Evolutionary conservation across 139 green algal species (phyloP), one percentile per base, ranked within the genome.

Genomic region (Chloropicon primus): DNA sequence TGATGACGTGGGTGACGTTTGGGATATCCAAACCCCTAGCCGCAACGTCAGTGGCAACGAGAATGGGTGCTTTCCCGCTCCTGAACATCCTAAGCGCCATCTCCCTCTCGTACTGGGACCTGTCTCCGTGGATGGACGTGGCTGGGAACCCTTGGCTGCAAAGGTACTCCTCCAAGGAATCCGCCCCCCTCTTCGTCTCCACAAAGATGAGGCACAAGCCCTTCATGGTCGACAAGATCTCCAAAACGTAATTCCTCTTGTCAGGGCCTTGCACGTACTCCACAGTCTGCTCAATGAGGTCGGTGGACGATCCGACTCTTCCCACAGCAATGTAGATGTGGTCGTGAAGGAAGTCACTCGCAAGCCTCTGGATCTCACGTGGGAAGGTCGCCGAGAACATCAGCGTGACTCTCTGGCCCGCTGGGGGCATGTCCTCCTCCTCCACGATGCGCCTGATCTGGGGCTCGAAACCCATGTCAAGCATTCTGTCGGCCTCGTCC

Each of bases 361-460:
- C 94, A 74, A 98, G 88, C 83, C 92, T 89, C 84, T 93, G 88
- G 72, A 98, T 89, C 28, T 83, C 85, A 2, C 78, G 76, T 27
- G 94, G 94, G 93, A 93, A 98, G 1, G 94, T 98, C 78, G 94
- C 94, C 26, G 76, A 90, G 83, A 98, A 98, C 93, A 98, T 97
- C 75, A 97, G 85, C 5, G 94, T 98, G 81, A 98, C 93, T 0
- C 94, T 62, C 41, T 62, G 41, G 5, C 41, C 41, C 41, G 41
- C 41, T 5, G 41, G 41, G 17, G 41, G 41, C 41, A 62, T 62
- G 41, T 62, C 41, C 17, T 73, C 81, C 21, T 24, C 10, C 26
- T 77, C 25, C 54, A 53, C 54, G 10, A 23, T 21, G 72, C 22
- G 21, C 22, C 89, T 83, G 80, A 97, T 96, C 78, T 94, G 85